These are phyloP conservation scores for Psilocybe subaeruginosa DNA, from an alignment of 768 basidiomycete species.

Conservation along the genomic window DNA sequence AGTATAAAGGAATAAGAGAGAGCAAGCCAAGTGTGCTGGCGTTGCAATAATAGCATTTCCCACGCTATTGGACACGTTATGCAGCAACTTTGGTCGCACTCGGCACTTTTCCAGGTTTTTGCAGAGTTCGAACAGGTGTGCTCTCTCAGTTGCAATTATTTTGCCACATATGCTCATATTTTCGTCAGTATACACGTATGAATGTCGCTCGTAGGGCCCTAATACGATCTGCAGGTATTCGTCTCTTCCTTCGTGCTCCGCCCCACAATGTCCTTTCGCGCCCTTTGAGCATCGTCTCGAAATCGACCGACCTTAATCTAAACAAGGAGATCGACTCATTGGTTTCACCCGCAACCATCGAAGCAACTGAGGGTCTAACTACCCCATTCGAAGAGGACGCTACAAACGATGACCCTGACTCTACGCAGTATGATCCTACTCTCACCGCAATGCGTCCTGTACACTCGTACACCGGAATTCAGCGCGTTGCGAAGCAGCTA, in stretches of 20 bases:
- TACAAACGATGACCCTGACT: neutral
- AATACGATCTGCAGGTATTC: constrained; percentile 35
- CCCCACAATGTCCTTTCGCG: constrained; percentile 9
- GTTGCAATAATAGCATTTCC: constrained; percentile 29
- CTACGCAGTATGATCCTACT: neutral
- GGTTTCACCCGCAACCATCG: neutral
- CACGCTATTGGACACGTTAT: constrained; percentile 37
- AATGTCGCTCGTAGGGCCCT: constrained; percentile 60
- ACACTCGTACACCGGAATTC: constrained; percentile 42
- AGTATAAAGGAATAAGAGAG: constrained; percentile 22
- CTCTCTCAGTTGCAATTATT: constrained; percentile 6
- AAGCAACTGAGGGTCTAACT: neutral
- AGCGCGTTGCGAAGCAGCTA: constrained; percentile 42
- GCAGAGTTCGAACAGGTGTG: constrained; percentile 13
- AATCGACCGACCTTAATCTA: constrained; percentile 5
- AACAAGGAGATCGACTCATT: constrained; percentile 8
- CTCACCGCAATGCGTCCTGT: constrained; percentile 45
- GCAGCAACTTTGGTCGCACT: constrained; percentile 18
- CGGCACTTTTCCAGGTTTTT: constrained; percentile 11
- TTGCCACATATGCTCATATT: constrained; percentile 15
- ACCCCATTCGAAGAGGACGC: neutral
- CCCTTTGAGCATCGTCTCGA: constrained; percentile 1
- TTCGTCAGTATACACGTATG: constrained; percentile 48
- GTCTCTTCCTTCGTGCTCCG: constrained; percentile 22
- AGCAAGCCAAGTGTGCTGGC: constrained; percentile 34